These are phyloP conservation scores for Starmerella scarabaei DNA, from an alignment of 805 yeast genomes.

Conservation along the genomic window DNA sequence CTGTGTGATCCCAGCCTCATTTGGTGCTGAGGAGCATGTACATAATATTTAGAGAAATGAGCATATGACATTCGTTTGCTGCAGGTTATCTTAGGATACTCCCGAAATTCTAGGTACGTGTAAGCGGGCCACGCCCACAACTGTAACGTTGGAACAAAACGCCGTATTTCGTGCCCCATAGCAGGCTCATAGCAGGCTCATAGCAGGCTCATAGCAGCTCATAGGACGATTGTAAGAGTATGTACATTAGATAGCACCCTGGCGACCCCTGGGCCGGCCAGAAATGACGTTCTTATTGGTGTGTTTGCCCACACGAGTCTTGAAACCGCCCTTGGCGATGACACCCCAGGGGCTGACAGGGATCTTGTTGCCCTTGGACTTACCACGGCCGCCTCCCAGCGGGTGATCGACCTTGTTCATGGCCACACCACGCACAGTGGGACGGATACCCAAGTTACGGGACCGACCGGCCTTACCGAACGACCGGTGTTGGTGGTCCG, in stretches of 20 bases:
- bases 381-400: constrained; percentile 99
- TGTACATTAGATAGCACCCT: constrained; percentile 20
- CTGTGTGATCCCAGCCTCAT: neutral
- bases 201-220: too few species aligned
- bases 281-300: constrained; percentile 72
- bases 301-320: constrained; percentile 84
- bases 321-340: constrained; percentile 77
- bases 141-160: too few species aligned
- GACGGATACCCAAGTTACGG: constrained; percentile 86
- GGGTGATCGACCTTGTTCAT: constrained; percentile 98
- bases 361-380: constrained; percentile 87
- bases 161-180: too few species aligned
- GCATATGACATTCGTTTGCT: too few species aligned
- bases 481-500: constrained; percentile 76
- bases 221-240: too few species aligned
- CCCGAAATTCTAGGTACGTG: too few species aligned
- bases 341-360: constrained; percentile 97
- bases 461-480: constrained; percentile 96
- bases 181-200: too few species aligned
- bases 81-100: too few species aligned
- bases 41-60: too few species aligned
- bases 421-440: constrained; percentile 94
- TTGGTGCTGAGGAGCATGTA: too few species aligned
- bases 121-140: too few species aligned
- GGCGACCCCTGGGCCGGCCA: constrained; percentile 76